Base-by-base conservation (phyloP, 1,284 basidiomycete species). In the Tilletia caries region DNA sequence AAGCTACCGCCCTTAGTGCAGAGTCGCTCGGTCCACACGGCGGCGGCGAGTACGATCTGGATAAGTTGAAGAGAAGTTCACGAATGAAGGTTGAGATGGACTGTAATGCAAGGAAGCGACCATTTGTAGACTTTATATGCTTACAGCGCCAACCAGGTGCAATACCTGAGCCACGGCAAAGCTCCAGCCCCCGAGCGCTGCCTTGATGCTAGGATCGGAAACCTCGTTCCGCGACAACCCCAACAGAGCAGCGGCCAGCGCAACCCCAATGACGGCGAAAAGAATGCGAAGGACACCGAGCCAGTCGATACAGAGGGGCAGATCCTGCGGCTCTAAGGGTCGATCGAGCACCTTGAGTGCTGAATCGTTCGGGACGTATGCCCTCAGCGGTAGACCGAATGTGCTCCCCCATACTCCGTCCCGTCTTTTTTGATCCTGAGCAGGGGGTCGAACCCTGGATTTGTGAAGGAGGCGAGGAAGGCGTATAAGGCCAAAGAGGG, bases 391-490 rank as follows among this genome's bases (percentile, higher is more conserved):
- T 15, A 41, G 37, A 41, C 37, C 37, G 10, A 41, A 41, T 2
- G 8, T 41, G 1, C 10, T 10, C 37, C 10, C 37, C 37, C 37
- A 41, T n/a, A n/a, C n/a, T n/a, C n/a, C n/a, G n/a, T n/a, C 37
- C 37, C 37, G 15, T 41, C 15, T 2, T 41, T 41, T 41, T 15
- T 15, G 37, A n/a, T 41, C 15, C 37, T 10, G 37, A 6, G 37
- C 8, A 41, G 37, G 37, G 15, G 52, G 25, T 6, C 52, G 52
- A 15, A 54, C 3, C 25, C n/a, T 4, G 27, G 27, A 32, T 32
- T 66, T 66, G 64, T 32, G 64, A 2, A 48, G 44, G 44, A 66
- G 37, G 20, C 41, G 64, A 20, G 64, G 64, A 5, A 44, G 37
- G 4, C 64, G 64, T n/a, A 48, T 46, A 37, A 20, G 12, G 44